Base-by-base conservation (phyloP, 768 basidiomycete species). In the Podaxis mareebaensis region DNA sequence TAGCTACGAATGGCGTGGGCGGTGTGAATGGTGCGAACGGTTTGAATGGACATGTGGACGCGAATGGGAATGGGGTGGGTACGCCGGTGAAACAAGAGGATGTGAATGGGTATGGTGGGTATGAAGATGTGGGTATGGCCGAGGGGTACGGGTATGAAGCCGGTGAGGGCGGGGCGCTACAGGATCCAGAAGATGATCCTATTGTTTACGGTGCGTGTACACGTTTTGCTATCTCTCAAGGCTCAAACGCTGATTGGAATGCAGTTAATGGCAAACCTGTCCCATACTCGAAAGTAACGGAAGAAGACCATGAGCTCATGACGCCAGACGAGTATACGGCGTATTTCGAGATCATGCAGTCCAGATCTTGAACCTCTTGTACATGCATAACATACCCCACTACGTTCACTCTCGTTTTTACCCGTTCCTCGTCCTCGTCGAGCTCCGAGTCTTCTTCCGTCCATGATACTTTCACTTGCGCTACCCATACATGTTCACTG, bases 241-340 rank as follows among this genome's bases (percentile, higher is more conserved):
- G 12, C 7, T 22, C 22, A 11, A 5, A 3, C 3, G 30, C 36
- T 57, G 4, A 48, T 8, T 24, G 13, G 13, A 24, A 48, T 33
- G 10, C 66, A 93, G 95, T 98, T 26, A 88, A 89, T 64, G 94
- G 95, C 13, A 76, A 80, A 44, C 81, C 86, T 20, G 87, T 92
- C 68, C 82, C 85, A 6, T 90, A 92, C 68, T 91, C 88, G 3
- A 81, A 89, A 65, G 86, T 99, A 48, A 96, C 92, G 2, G 95
- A 97, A 68, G 96, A 95, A 67, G 90, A 96, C 71, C 90, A 95
- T 69, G 95, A 95, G 53, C 71, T 88, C 68, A 97, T 97, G 95
- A 93, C 92, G 3, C 89, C 92, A 1, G 95, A 96, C 61, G 95
- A 97, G 75, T 96, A 96, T 71, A 87, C 88, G 33, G 85, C 86